Evolutionary conservation across 495 filamentous ascomycete genomes (phyloP).

Genomic region (Penicillium coprophilum): DNA sequence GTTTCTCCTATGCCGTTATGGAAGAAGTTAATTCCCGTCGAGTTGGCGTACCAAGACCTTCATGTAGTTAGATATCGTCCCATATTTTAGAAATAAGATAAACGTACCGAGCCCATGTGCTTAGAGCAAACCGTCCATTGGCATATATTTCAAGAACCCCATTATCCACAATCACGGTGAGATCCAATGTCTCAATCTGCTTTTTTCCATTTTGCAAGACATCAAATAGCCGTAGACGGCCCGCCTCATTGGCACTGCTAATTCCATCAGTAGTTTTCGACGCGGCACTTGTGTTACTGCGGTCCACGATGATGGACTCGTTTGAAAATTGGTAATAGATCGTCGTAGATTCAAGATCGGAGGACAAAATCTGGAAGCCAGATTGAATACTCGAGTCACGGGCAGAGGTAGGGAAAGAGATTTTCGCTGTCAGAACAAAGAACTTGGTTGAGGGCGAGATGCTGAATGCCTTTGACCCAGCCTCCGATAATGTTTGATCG

Average conservation of each 20-base stretch:
- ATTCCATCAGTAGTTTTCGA: slow-evolving; percentile 19
- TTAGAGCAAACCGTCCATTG: slow-evolving; percentile 24
- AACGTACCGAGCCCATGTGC: slow-evolving; percentile 23
- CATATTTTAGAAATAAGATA: not conserved
- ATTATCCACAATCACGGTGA: slow-evolving; percentile 24
- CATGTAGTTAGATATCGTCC: slow-evolving; percentile 1
- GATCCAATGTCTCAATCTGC: slow-evolving; percentile 20
- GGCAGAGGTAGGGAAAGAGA: slow-evolving; percentile 19
- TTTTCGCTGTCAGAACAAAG: slow-evolving; percentile 14
- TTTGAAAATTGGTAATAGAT: slow-evolving; percentile 30
- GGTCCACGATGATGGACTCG: slow-evolving; percentile 25
- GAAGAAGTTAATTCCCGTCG: slow-evolving; percentile 24
- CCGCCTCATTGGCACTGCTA: slow-evolving; percentile 14
- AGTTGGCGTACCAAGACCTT: slow-evolving; percentile 27
- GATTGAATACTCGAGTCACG: slow-evolving; percentile 17
- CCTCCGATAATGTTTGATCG: slow-evolving; percentile 6
- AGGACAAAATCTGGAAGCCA: slow-evolving; percentile 24
- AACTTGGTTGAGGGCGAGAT: slow-evolving; percentile 17
- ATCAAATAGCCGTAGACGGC: slow-evolving; percentile 22
- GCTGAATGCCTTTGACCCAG: slow-evolving; percentile 13
- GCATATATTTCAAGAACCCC: slow-evolving; percentile 24
- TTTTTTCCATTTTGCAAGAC: slow-evolving; percentile 6
- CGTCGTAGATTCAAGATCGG: slow-evolving; percentile 16
- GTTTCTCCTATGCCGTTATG: slow-evolving; percentile 21
- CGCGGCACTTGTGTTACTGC: slow-evolving; percentile 24